Evolutionary conservation across 495 filamentous ascomycete genomes (phyloP).

Genomic region (Aspergillus saccharolyticus): DNA sequence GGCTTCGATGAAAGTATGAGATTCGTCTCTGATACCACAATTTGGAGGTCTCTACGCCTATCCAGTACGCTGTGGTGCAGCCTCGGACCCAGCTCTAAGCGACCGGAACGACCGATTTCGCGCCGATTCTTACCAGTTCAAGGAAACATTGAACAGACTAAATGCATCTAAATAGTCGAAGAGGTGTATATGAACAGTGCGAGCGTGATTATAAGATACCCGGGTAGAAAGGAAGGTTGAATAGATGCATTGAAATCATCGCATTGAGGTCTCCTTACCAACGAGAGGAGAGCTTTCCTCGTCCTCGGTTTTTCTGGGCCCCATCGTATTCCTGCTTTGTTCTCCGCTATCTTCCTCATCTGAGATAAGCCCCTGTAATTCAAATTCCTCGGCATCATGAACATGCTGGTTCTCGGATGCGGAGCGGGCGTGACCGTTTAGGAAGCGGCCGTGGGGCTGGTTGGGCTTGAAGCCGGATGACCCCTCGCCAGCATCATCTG

Average conservation of each 20-base stretch:
- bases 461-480: constrained; percentile 7
- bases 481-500: constrained; percentile 13
- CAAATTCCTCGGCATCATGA: constrained; percentile 82
- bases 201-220: not conserved
- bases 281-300: constrained; percentile 32
- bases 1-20: too few relatives aligned
- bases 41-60: not conserved
- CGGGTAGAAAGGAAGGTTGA: too few relatives aligned
- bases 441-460: constrained; percentile 11
- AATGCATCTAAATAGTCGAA: not conserved
- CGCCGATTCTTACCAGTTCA: too few relatives aligned
- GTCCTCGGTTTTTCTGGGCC: constrained; percentile 29
- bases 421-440: constrained; percentile 54
- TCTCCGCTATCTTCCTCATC: constrained; percentile 56
- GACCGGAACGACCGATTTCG: not conserved
- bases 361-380: constrained; percentile 83
- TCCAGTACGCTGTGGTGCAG: not conserved
- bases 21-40: too few relatives aligned
- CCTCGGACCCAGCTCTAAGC: not conserved
- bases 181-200: not conserved
- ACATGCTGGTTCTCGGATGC: constrained; percentile 47
- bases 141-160: too few relatives aligned
- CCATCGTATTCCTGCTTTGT: constrained; percentile 13
- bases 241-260: constrained; percentile 5
- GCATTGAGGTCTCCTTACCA: constrained; percentile 21